Evolutionary conservation across 768 basidiomycete genomes (phyloP).

Genomic region (Leccinum arenicola): DNA sequence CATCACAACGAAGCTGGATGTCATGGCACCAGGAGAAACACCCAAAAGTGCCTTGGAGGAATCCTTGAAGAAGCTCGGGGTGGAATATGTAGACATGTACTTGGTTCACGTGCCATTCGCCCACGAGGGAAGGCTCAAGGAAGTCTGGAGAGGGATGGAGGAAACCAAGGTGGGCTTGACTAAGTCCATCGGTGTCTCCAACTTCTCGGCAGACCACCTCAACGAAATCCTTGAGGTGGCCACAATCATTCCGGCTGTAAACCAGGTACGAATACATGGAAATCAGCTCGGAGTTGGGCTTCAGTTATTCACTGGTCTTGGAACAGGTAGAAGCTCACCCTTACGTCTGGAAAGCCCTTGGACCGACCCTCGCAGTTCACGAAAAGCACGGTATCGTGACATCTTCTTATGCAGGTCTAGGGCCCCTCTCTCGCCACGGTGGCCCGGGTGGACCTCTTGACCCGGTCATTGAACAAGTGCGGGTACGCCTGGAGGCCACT

Average conservation of each 20-base stretch:
- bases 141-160: conserved; percentile 63
- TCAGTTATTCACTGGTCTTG: conserved; percentile 8
- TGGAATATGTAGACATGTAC: conserved; percentile 61
- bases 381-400: conserved; percentile 38
- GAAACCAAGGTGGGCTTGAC: conserved; percentile 42
- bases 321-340: conserved; percentile 53
- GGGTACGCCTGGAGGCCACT: conserved; percentile 25
- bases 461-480: conserved; percentile 35
- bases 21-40: conserved; percentile 36
- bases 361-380: conserved; percentile 34
- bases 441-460: conserved; percentile 41
- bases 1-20: conserved; percentile 56
- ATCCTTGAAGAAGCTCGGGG: conserved; percentile 51
- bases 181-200: conserved; percentile 53
- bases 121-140: conserved; percentile 42
- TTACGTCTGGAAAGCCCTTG: conserved; percentile 44
- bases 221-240: conserved; percentile 42
- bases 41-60: conserved; percentile 48
- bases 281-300: conserved; percentile 43
- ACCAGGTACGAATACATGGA: conserved; percentile 42
- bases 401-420: conserved; percentile 40
- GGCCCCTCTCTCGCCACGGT: conserved; percentile 37
- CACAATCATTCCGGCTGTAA: conserved; percentile 48
- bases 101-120: conserved; percentile 51
- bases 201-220: conserved; percentile 44